Conservation (phyloP, 305 asterid species). For the Plantago rigida region DNA sequence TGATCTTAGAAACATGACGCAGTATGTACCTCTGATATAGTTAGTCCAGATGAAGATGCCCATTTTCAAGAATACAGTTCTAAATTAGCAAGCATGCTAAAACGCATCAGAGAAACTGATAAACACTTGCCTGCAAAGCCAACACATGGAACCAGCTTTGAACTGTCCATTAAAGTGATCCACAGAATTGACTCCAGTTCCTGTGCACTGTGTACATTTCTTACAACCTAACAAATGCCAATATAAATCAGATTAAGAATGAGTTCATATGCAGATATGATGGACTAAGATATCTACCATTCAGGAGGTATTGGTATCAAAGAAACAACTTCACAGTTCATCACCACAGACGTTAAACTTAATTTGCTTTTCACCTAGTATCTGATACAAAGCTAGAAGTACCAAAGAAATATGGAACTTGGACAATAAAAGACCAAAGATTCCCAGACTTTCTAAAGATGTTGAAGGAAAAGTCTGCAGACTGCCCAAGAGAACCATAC, state of each 20-base stretch:
- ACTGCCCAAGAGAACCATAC: too few relatives aligned
- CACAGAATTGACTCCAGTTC: slow-evolving; percentile 53
- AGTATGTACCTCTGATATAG: background rate
- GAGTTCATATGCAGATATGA: background rate
- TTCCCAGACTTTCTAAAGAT: too few relatives aligned
- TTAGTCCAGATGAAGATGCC: background rate
- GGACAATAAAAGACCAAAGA: too few relatives aligned
- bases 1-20: background rate
- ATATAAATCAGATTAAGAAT: slow-evolving; percentile 9
- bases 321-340: background rate
- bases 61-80: background rate
- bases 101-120: background rate
- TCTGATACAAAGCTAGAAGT: background rate
- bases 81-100: background rate
- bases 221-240: slow-evolving; percentile 27
- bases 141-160: slow-evolving; percentile 82
- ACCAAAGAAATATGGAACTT: background rate
- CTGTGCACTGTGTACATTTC: slow-evolving; percentile 61
- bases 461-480: too few relatives aligned
- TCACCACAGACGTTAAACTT: background rate
- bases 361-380: background rate
- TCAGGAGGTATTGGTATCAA: background rate
- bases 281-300: background rate
- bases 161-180: slow-evolving; percentile 89
- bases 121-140: slow-evolving; percentile 73